These are phyloP conservation scores for Lyophyllum atratum DNA, from an alignment of 768 basidiomycete genomes.

Conservation along the genomic window DNA sequence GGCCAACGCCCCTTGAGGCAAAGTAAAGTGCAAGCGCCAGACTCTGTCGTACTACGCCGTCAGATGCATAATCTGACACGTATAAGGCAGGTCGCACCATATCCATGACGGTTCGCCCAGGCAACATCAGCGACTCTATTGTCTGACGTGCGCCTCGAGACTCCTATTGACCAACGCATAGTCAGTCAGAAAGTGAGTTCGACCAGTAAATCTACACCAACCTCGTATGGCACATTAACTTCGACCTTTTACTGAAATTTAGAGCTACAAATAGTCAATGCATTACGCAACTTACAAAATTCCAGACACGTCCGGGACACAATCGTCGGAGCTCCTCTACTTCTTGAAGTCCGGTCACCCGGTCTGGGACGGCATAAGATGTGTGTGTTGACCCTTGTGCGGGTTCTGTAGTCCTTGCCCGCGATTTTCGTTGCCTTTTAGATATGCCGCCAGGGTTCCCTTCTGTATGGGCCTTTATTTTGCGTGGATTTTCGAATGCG, in stretches of 20 bases:
- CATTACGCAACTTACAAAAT: slow-evolving; percentile 63
- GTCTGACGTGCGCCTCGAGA: slow-evolving; percentile 53
- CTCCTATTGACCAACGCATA: slow-evolving; percentile 48
- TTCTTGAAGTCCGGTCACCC: slow-evolving; percentile 77
- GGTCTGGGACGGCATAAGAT: slow-evolving; percentile 85
- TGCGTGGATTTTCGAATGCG: slow-evolving; percentile 94
- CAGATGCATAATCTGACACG: background rate
- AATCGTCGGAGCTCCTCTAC: slow-evolving; percentile 73
- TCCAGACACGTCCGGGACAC: slow-evolving; percentile 85
- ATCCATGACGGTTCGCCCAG: slow-evolving; percentile 87
- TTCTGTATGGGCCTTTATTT: slow-evolving; percentile 50
- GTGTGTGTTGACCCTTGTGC: slow-evolving; percentile 14
- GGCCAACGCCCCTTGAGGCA: slow-evolving; percentile 80
- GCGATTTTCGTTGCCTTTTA: slow-evolving; percentile 43
- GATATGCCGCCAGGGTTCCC: slow-evolving; percentile 47
- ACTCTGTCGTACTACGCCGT: slow-evolving; percentile 75
- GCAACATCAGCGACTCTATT: slow-evolving; percentile 77
- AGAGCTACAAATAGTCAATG: slow-evolving; percentile 9
- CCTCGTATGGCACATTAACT: slow-evolving; percentile 81
- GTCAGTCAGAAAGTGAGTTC: background rate
- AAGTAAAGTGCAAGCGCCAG: slow-evolving; percentile 92
- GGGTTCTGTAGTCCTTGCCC: slow-evolving; percentile 15
- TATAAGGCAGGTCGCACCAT: slow-evolving; percentile 54
- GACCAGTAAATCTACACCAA: slow-evolving; percentile 22
- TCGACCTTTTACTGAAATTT: slow-evolving; percentile 59